Conservation (phyloP, 2,329 filamentous ascomycete genomes). For the Penicillium freii region DNA sequence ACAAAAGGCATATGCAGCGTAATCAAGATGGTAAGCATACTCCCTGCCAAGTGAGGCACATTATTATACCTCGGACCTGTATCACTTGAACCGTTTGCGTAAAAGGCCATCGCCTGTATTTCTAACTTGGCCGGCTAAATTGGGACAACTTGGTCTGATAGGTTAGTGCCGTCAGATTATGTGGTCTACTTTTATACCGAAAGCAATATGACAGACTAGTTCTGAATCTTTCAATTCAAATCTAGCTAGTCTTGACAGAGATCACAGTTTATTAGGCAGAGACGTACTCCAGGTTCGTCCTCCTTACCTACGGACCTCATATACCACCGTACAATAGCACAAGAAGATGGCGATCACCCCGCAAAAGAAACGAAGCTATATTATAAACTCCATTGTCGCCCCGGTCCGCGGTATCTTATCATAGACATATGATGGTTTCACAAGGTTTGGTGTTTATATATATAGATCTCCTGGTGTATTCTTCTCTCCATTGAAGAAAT, state of each 20-base stretch:
- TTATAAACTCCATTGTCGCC: neutral
- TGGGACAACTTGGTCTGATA: neutral
- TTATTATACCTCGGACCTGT: neutral
- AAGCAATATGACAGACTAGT: neutral
- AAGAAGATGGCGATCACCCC: neutral
- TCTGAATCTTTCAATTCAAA: neutral
- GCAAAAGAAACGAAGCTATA: neutral
- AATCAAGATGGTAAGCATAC: neutral
- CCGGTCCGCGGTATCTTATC: neutral
- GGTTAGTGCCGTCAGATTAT: neutral
- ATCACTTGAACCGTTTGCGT: neutral
- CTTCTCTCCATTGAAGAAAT: neutral
- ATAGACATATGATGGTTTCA: conserved; percentile 1
- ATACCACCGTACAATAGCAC: neutral
- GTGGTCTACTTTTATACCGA: neutral
- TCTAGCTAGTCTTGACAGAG: neutral
- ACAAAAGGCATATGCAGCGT: neutral
- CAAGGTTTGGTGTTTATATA: neutral
- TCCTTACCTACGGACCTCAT: neutral
- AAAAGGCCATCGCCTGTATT: neutral
- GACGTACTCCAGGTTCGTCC: neutral
- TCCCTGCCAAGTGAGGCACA: neutral
- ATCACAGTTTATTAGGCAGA: neutral
- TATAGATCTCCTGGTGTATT: neutral
- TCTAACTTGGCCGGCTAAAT: neutral